Evolutionary conservation across 163 green algal genomes (phyloP).

Genomic region (Scenedesmus sp.): DNA sequence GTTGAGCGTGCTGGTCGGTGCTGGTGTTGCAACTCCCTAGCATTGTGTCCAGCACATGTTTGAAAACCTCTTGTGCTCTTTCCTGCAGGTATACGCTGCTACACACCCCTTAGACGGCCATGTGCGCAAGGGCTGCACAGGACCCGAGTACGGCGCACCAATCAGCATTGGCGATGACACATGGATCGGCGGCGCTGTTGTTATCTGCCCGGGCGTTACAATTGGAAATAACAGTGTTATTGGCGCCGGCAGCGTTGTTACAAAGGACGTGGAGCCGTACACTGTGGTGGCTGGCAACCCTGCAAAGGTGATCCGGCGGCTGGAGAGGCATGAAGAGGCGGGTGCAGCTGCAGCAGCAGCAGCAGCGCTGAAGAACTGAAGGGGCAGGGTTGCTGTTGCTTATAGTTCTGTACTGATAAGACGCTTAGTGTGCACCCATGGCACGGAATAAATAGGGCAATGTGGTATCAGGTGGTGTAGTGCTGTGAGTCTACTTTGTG

Average conservation of each 20-base stretch:
- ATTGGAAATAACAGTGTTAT: slow-evolving; percentile 59
- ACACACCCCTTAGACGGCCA: slow-evolving; percentile 33
- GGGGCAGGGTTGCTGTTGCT: too few relatives aligned
- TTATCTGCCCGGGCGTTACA: slow-evolving; percentile 62
- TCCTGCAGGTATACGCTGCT: slow-evolving; percentile 38
- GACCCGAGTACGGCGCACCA: slow-evolving; percentile 39
- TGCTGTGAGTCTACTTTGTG: too few relatives aligned
- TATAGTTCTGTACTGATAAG: too few relatives aligned
- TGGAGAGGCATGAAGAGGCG: not conserved
- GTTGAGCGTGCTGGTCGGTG: not conserved
- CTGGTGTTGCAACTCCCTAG: not conserved
- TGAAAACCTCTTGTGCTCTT: not conserved
- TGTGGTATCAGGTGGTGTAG: too few relatives aligned
- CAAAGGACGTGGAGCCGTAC: slow-evolving; percentile 62
- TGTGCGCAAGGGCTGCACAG: slow-evolving; percentile 31
- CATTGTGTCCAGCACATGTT: not conserved
- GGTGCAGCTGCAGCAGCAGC: not conserved
- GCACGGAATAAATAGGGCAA: not conserved
- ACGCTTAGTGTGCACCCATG: not conserved
- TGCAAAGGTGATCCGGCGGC: slow-evolving; percentile 57
- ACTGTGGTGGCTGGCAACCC: slow-evolving; percentile 68
- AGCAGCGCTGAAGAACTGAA: not conserved
- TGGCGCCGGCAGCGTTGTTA: slow-evolving; percentile 70
- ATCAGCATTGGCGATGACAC: slow-evolving; percentile 53
- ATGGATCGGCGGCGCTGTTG: slow-evolving; percentile 64